These are phyloP conservation scores for Lepidopterella palustris DNA, from an alignment of 495 filamentous ascomycete species.

Conservation along the genomic window DNA sequence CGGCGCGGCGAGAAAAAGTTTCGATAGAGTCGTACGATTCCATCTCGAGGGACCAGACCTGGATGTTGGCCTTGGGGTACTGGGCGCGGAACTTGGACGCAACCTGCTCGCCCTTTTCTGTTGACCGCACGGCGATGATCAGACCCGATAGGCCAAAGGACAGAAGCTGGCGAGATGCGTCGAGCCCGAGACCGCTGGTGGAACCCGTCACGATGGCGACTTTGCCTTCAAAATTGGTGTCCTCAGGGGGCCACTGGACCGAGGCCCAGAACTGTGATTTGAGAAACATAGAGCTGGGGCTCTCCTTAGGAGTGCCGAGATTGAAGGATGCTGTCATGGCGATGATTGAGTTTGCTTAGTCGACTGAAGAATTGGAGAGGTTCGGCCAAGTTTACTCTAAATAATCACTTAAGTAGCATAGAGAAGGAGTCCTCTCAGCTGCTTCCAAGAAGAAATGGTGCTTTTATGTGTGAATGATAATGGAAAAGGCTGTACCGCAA, in stretches of 20 bases:
- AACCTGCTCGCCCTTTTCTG: conserved; percentile 43
- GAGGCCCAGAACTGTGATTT: neutral
- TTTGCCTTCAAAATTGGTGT: conserved; percentile 19
- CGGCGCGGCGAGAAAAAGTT: conserved; percentile 40
- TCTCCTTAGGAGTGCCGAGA: neutral
- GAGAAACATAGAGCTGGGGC: neutral
- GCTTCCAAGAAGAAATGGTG: neutral
- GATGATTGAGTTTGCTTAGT: neutral
- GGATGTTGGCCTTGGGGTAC: conserved; percentile 37
- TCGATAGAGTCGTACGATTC: conserved; percentile 46
- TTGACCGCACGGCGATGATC: conserved; percentile 30
- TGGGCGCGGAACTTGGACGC: conserved; percentile 41
- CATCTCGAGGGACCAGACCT: conserved; percentile 52
- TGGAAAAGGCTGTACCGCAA: neutral
- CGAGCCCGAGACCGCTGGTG: conserved; percentile 31
- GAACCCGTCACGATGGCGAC: conserved; percentile 32
- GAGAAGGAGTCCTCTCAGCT: neutral
- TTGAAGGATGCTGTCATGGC: neutral
- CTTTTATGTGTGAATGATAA: neutral
- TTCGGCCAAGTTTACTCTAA: too few species aligned
- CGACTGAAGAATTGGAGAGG: too few species aligned
- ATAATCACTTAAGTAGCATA: neutral
- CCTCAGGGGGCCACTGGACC: neutral
- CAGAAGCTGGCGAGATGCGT: conserved; percentile 29
- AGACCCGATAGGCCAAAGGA: conserved; percentile 25